phyloP scores from a whole-genome alignment of 2,329 filamentous ascomycete species.

The Xylaria sp. region DNA sequence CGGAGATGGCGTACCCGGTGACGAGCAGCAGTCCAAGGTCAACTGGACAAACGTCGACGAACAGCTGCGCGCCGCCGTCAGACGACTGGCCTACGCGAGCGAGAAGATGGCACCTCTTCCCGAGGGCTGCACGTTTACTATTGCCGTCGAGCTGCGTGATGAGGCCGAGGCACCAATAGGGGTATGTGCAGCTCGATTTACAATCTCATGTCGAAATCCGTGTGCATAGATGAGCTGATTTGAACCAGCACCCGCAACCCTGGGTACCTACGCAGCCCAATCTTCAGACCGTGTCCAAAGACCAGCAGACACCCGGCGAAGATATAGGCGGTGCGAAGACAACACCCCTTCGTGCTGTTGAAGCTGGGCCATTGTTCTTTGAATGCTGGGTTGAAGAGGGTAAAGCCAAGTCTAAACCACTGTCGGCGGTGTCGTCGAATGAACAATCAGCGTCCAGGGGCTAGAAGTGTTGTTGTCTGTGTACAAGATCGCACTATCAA shows the following conservation, averaged over 20 bases:
- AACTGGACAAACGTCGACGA: slow-evolving; percentile 74
- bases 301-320: slow-evolving; percentile 46
- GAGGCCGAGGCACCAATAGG: slow-evolving; percentile 67
- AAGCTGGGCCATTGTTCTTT: slow-evolving; percentile 69
- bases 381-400: slow-evolving; percentile 74
- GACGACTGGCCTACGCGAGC: slow-evolving; percentile 68
- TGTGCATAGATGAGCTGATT: slow-evolving; percentile 21
- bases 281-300: slow-evolving; percentile 53
- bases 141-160: slow-evolving; percentile 78
- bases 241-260: slow-evolving; percentile 64
- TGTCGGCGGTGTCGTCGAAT: slow-evolving; percentile 30
- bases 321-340: slow-evolving; percentile 55
- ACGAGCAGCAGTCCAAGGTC: slow-evolving; percentile 41
- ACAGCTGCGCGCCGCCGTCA: slow-evolving; percentile 74
- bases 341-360: slow-evolving; percentile 63
- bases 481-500: not conserved
- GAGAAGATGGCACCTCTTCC: slow-evolving; percentile 68
- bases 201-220: not conserved
- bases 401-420: slow-evolving; percentile 52
- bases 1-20: slow-evolving; percentile 1
- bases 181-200: slow-evolving; percentile 53
- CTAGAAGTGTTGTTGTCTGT: not conserved
- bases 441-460: not conserved
- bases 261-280: slow-evolving; percentile 68
- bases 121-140: slow-evolving; percentile 74